Base-by-base conservation (phyloP, 371 early-diverging fungal genomes). In the Polyrhizophydium stewartii region DNA sequence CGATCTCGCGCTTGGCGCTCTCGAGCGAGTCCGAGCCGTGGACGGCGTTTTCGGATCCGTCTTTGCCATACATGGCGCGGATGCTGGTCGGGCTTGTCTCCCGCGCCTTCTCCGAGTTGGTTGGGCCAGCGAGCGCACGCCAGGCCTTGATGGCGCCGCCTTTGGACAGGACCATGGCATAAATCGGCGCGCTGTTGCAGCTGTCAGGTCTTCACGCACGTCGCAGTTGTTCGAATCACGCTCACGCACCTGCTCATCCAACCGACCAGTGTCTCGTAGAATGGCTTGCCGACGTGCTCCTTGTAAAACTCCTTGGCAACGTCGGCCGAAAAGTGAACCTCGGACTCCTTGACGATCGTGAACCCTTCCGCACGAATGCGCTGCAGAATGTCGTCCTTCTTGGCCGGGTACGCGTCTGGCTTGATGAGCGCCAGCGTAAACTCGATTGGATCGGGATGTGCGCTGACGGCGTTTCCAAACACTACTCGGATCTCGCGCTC, bases 11-110 rank as follows among this genome's bases (percentile, higher is more conserved):
- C 52, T 72, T 71, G 6, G 90, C 92, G 32, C 83, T 79, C 16
- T 65, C 75, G 3, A 71, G 62, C 13, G 87, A 83, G 64, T 90
- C 91, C 53, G 91, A 91, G 21, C 90, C 91, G 66, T 92, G 90
- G 0, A 85, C 85, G 24, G 90, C 91, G 70, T 92, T 92, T 37
- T 83, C 74, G 16, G 80, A 77, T 3, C 85, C 84, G 61, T 85
- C 85, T 9, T 81, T 83, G 30, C 91, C 92, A 69, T 80, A 87
- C 52, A 63, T 24, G 13, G 78, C 79, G 7, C 79, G 72, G 31
- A 79, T 67, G 45, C 79, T 78, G 27, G 27, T 61, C 21, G 92
- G 89, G 0, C 79, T 73, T n/a, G 62, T 63, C 38, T 78, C 74
- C 31, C 82, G 72, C 12, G 92, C 92, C 52, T 81, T 84, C 16